These are phyloP conservation scores for Rhizophora apiculata DNA, from an alignment of 345 rosid genomes.

Conservation along the genomic window DNA sequence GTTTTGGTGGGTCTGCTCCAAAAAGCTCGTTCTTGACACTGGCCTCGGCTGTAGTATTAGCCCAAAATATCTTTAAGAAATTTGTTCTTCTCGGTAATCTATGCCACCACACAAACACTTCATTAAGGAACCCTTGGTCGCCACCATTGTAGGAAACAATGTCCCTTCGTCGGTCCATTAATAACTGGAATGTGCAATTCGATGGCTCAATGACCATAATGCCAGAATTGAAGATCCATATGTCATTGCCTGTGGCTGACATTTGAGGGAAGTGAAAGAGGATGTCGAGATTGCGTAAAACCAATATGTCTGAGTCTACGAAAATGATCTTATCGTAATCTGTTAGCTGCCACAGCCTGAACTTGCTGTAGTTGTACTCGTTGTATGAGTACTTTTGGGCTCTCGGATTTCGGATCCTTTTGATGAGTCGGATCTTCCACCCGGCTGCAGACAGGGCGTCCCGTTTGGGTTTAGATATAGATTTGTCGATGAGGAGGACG, in stretches of 20 bases:
- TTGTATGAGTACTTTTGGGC: conserved; percentile 67
- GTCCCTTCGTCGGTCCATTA: conserved; percentile 59
- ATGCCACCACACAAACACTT: conserved; percentile 95
- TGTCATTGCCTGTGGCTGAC: conserved; percentile 87
- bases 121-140: conserved; percentile 87
- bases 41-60: conserved; percentile 68
- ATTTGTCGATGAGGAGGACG: conserved; percentile 65
- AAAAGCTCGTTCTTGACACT: conserved; percentile 68
- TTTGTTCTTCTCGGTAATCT: conserved; percentile 76
- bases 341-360: conserved; percentile 85
- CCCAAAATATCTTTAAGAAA: conserved; percentile 84
- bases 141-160: conserved; percentile 93
- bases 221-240: conserved; percentile 84
- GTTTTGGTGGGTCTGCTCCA: conserved; percentile 67
- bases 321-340: conserved; percentile 83
- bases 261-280: conserved; percentile 84
- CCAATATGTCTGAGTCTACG: conserved; percentile 84
- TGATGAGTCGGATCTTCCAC: conserved; percentile 67
- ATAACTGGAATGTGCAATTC: conserved; percentile 61
- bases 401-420: conserved; percentile 75
- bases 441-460: conserved; percentile 65
- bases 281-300: conserved; percentile 68
- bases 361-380: conserved; percentile 92
- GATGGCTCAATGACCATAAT: conserved; percentile 96
- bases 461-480: conserved; percentile 66